Conservation (phyloP, 306 rosid genomes). For the Pachyrhizus erosus region DNA sequence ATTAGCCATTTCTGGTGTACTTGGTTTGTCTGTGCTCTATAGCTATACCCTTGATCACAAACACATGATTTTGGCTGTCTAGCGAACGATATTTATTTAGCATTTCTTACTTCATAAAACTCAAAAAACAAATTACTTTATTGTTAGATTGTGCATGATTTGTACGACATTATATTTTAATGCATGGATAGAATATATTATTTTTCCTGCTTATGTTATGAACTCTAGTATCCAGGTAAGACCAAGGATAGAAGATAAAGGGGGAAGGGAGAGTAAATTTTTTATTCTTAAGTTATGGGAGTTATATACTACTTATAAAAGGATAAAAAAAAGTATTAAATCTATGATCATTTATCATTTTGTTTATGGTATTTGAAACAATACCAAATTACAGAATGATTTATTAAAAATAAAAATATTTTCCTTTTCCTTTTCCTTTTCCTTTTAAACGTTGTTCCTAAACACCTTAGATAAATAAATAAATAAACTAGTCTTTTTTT, state of each 20-base stretch:
- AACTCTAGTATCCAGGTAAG: neutral
- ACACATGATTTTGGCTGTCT: neutral
- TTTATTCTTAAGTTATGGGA: neutral
- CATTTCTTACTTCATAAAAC: neutral
- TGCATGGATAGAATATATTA: neutral
- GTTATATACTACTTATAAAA: too few species aligned
- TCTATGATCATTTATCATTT: too few species aligned
- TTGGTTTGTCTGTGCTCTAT: neutral
- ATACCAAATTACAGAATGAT: too few species aligned
- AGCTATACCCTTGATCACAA: slow-evolving; percentile 13
- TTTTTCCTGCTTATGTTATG: neutral
- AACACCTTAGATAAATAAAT: too few species aligned
- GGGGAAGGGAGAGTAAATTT: neutral
- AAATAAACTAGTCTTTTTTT: too few species aligned
- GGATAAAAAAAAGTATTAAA: too few species aligned
- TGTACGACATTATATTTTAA: neutral
- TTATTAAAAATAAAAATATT: too few species aligned
- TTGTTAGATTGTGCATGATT: slow-evolving; percentile 12
- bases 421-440: too few species aligned
- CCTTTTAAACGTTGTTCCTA: too few species aligned
- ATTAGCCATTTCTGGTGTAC: slow-evolving; percentile 26
- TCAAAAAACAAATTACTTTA: neutral
- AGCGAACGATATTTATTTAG: neutral
- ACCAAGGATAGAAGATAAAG: neutral
- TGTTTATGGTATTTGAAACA: too few species aligned